Percentiles rank a stretch among this genome's conserved stretches.
Conservation (phyloP, 495 filamentous ascomycete species). For the Tricharina praecox region DNA sequence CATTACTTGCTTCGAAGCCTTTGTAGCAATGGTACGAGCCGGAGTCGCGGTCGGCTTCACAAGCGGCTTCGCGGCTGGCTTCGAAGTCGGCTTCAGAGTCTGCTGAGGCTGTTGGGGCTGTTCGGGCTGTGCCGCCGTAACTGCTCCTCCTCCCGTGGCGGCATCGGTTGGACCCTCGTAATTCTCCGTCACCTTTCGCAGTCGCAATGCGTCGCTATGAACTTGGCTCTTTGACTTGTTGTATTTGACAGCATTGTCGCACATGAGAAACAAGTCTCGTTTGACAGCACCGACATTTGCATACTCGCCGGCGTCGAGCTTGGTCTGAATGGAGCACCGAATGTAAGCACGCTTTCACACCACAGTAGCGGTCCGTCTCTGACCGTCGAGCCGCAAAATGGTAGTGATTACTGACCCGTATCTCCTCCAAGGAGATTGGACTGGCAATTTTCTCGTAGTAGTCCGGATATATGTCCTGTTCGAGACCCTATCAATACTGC, state of each 20-base stretch:
- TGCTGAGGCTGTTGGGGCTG: no score
- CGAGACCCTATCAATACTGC: neutral
- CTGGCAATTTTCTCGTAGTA: conserved; percentile 40
- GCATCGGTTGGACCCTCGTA: conserved; percentile 11
- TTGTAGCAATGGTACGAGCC: no score
- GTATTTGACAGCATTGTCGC: conserved; percentile 24
- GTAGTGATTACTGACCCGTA: no score
- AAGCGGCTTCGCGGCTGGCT: no score
- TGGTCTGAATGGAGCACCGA: conserved; percentile 17
- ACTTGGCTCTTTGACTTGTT: conserved; percentile 27
- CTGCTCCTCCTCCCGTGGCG: neutral
- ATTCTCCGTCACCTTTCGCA: conserved; percentile 20
- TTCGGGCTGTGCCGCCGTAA: neutral
- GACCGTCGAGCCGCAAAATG: no score
- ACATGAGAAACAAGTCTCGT: conserved; percentile 23
- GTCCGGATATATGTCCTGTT: conserved; percentile 32
- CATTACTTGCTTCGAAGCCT: conserved; percentile 2
- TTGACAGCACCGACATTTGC: conserved; percentile 17
- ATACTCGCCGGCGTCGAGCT: conserved; percentile 22
- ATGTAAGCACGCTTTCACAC: no score
- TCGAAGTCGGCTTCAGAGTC: no score
- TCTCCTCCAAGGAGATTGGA: conserved; percentile 41
- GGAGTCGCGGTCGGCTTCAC: no score
- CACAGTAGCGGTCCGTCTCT: no score
- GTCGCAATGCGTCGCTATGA: conserved; percentile 21